Conservation (phyloP, 805 yeast genomes). For the Jamesozyma hellenica region DNA sequence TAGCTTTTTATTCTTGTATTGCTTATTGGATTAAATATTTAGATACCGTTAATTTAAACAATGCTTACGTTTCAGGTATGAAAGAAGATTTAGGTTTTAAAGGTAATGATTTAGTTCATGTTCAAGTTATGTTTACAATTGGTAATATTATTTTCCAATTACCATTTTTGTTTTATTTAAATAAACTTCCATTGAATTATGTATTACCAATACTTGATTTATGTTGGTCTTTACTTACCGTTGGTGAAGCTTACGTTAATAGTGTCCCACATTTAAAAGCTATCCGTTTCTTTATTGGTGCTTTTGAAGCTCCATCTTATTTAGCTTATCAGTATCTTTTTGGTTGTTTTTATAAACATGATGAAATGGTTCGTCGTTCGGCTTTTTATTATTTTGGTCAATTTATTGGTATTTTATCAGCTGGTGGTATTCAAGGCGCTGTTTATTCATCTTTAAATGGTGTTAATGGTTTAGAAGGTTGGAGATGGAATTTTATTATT, state of each 20-base stretch:
- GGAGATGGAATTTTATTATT: slow-evolving; percentile 68
- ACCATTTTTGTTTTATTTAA: slow-evolving; percentile 50
- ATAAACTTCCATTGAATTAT: slow-evolving; percentile 43
- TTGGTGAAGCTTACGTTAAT: slow-evolving; percentile 38
- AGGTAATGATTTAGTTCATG: slow-evolving; percentile 53
- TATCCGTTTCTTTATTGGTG: slow-evolving; percentile 53
- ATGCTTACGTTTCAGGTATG: slow-evolving; percentile 62
- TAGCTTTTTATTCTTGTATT: slow-evolving; percentile 45
- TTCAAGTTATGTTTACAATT: slow-evolving; percentile 47
- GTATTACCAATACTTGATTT: slow-evolving; percentile 40
- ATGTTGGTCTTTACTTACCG: slow-evolving; percentile 52
- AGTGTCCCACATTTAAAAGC: slow-evolving; percentile 43
- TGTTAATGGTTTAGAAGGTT: slow-evolving; percentile 44
- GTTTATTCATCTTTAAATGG: slow-evolving; percentile 41
- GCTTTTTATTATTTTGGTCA: slow-evolving; percentile 54
- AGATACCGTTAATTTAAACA: slow-evolving; percentile 49
- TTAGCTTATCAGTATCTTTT: slow-evolving; percentile 50
- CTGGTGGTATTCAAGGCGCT: slow-evolving; percentile 54
- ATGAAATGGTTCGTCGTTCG: slow-evolving; percentile 53
- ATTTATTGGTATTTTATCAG: slow-evolving; percentile 49
- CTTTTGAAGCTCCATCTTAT: slow-evolving; percentile 50
- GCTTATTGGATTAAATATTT: slow-evolving; percentile 60
- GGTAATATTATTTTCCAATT: slow-evolving; percentile 54
- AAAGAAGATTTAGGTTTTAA: slow-evolving; percentile 43
- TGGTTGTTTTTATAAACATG: slow-evolving; percentile 49